These are phyloP conservation scores for Nothophoma quercina DNA, from an alignment of 2,329 filamentous ascomycete species.

Conservation along the genomic window DNA sequence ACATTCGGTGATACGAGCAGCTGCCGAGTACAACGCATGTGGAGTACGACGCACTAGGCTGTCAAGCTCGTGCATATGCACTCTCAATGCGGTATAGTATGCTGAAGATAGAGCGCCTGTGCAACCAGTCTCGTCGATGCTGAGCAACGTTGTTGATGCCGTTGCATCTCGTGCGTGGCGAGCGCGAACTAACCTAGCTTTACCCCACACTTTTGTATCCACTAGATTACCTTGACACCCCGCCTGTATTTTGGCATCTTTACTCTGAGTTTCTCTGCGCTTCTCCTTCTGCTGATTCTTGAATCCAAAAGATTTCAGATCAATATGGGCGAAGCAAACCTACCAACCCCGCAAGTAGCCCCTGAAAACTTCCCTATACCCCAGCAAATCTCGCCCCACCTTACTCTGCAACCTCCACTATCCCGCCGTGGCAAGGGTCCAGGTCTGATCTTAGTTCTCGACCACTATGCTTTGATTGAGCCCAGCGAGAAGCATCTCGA, in stretches of 20 bases:
- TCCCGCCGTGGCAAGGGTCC: constrained; percentile 59
- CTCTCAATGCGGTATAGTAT: not conserved
- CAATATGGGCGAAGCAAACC: constrained; percentile 19
- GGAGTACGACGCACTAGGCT: constrained; percentile 1
- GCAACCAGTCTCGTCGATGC: constrained; percentile 9
- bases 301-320: too few species aligned
- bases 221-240: constrained; percentile 8
- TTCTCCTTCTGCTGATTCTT: too few species aligned
- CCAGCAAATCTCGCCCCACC: constrained; percentile 32
- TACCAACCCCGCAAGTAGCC: constrained; percentile 22
- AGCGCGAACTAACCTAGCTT: constrained; percentile 3
- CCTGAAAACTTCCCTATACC: constrained; percentile 27
- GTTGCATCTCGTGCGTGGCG: constrained; percentile 12
- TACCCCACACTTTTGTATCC: constrained; percentile 20
- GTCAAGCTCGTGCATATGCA: constrained; percentile 4
- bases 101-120: constrained; percentile 2
- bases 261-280: not conserved
- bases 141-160: constrained; percentile 11
- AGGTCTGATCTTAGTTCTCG: constrained; percentile 56
- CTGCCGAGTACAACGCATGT: constrained; percentile 10
- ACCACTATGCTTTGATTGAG: constrained; percentile 41
- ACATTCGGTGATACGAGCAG: constrained; percentile 6
- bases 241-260: constrained; percentile 2
- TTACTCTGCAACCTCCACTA: constrained; percentile 55
- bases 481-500: constrained; percentile 52